Evolutionary conservation across 225 moss, liverwort and hornwort species (phyloP).

Genomic region (Marchantia polymorpha): DNA sequence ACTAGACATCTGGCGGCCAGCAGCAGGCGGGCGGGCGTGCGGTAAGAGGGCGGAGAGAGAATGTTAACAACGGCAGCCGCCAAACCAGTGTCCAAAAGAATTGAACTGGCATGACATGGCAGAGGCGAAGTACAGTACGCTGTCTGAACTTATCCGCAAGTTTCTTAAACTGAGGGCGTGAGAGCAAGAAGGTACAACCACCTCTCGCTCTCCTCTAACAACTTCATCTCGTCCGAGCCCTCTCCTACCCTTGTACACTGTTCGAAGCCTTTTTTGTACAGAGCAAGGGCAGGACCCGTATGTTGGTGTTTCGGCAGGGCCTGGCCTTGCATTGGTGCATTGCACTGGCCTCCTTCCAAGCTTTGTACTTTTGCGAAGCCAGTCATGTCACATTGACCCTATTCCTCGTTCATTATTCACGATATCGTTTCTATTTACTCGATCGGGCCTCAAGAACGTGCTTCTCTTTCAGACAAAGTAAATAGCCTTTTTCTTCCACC

Average conservation of each 20-base stretch:
- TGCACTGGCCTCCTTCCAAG: neutral
- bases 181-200: neutral
- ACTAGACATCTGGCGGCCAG: neutral
- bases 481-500: neutral
- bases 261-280: neutral
- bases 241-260: too few relatives aligned
- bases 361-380: neutral
- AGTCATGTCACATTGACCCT: neutral
- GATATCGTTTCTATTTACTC: neutral
- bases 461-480: neutral
- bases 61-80: neutral
- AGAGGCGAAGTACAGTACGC: neutral
- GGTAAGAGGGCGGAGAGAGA: too few relatives aligned
- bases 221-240: neutral
- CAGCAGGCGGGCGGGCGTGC: neutral
- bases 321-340: neutral
- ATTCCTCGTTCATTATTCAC: neutral
- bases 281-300: neutral
- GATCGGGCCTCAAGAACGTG: neutral
- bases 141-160: neutral
- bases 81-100: neutral
- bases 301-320: neutral
- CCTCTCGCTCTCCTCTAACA: neutral
- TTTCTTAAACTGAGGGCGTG: neutral
- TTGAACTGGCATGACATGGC: neutral